These are phyloP conservation scores for Acanthamoeba castellanii DNA, from an alignment of 208 protist genomes.

Conservation along the genomic window DNA sequence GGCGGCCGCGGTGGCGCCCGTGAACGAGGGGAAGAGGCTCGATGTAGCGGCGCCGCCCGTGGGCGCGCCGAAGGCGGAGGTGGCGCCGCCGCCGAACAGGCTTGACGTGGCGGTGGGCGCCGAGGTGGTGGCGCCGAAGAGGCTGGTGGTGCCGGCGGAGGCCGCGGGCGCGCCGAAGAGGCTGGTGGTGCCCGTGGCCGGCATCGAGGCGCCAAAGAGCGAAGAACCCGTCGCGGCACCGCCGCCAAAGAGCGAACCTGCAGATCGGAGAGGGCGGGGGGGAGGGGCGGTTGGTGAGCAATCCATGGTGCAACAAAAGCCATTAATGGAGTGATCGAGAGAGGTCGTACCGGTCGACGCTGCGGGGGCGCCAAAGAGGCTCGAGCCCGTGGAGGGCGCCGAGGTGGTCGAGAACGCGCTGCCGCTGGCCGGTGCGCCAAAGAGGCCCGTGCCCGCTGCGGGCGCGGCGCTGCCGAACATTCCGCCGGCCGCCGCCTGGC, in stretches of 20 bases:
- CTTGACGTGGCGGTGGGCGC: not conserved
- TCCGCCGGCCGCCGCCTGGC: not conserved
- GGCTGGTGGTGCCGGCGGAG: not conserved
- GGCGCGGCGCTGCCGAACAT: not conserved
- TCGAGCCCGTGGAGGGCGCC: not conserved
- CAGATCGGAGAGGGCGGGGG: no score
- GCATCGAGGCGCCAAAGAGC: conserved; percentile 12
- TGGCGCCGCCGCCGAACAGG: not conserved
- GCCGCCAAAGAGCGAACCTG: conserved; percentile 12
- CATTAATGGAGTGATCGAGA: no score
- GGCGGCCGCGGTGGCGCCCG: not conserved
- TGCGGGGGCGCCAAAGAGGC: not conserved
- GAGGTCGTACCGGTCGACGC: not conserved
- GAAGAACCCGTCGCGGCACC: not conserved
- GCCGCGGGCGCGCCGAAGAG: not conserved
- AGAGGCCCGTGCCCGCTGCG: not conserved
- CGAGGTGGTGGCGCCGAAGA: conserved; percentile 31
- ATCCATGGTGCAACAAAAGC: not conserved
- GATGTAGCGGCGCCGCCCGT: not conserved
- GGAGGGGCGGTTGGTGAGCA: not conserved
- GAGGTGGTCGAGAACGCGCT: not conserved
- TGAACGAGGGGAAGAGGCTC: not conserved
- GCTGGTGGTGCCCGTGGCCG: not conserved
- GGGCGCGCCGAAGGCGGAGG: not conserved
- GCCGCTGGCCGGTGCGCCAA: not conserved